These are phyloP conservation scores for Didymella pomorum DNA, from an alignment of 2,329 filamentous ascomycete species.

Conservation along the genomic window DNA sequence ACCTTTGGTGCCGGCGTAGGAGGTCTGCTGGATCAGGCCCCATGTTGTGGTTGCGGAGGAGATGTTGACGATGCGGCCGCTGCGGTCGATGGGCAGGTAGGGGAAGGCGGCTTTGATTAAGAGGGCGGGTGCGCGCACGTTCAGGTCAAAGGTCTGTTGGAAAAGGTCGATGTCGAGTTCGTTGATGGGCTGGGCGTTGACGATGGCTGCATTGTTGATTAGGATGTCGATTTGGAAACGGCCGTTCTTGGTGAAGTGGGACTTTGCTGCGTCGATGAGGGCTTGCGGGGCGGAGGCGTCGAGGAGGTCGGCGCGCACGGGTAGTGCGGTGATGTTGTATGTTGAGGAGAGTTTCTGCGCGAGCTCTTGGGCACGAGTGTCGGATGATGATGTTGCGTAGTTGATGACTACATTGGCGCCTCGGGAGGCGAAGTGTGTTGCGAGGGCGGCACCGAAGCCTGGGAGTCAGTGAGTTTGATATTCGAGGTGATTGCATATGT, in stretches of 20 bases:
- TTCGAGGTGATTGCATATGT: neutral
- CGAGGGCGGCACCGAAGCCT: conserved; percentile 74
- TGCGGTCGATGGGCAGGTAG: conserved; percentile 71
- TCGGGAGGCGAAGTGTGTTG: conserved; percentile 72
- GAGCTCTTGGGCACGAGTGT: conserved; percentile 57
- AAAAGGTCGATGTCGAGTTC: conserved; percentile 1
- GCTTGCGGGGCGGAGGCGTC: conserved; percentile 63
- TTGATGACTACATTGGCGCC: conserved; percentile 72
- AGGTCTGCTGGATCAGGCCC: conserved; percentile 63
- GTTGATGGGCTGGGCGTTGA: conserved; percentile 28
- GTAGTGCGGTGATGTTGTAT: conserved; percentile 66
- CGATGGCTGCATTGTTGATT: conserved; percentile 69
- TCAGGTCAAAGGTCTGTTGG: conserved; percentile 26
- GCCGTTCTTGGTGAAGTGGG: conserved; percentile 60
- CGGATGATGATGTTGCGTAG: conserved; percentile 69
- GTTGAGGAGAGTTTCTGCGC: conserved; percentile 60
- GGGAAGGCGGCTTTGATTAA: conserved; percentile 74
- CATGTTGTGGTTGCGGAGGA: conserved; percentile 62
- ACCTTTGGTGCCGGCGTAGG: conserved; percentile 71
- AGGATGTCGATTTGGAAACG: conserved; percentile 77
- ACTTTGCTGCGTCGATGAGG: conserved; percentile 64
- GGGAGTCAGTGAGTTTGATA: neutral
- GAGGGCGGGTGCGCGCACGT: conserved; percentile 58
- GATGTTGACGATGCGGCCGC: conserved; percentile 67
- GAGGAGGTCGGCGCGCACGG: conserved; percentile 73